These are phyloP conservation scores for Dictyostelium purpureum DNA, from an alignment of 78 protist species.

Conservation along the genomic window DNA sequence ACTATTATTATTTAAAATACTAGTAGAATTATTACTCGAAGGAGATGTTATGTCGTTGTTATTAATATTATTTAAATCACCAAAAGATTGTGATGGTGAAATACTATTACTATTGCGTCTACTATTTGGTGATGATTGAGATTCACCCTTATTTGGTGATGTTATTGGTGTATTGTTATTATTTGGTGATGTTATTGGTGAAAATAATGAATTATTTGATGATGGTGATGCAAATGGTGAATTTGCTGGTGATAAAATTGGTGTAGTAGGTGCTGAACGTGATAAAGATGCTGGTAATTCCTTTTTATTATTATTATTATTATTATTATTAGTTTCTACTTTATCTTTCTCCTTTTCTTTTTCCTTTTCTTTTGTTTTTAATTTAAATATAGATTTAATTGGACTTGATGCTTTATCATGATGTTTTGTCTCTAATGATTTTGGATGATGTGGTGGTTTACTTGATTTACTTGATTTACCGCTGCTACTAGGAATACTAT, in stretches of 20 bases:
- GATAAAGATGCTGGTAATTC: neutral
- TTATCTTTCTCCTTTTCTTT: neutral
- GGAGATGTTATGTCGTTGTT: neutral
- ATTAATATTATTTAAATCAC: neutral
- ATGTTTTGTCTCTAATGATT: neutral
- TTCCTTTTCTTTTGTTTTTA: neutral
- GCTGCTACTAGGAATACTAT: neutral
- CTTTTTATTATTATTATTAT: no score
- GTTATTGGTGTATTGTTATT: neutral
- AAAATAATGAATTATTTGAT: neutral
- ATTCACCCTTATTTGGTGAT: neutral
- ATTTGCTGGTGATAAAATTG: neutral
- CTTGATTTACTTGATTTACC: neutral
- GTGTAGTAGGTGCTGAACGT: neutral
- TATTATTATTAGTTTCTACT: neutral
- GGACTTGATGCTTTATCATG: slow-evolving; percentile 12
- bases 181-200: neutral
- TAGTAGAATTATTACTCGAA: neutral
- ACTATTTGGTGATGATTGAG: neutral
- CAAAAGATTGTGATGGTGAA: slow-evolving; percentile 6
- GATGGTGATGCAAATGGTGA: neutral
- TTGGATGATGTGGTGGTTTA: neutral
- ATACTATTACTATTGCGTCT: no score
- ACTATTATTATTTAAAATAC: neutral
- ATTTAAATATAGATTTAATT: slow-evolving; percentile 9